Conservation (phyloP, 441 rosid species). For the Brassica balearica region DNA sequence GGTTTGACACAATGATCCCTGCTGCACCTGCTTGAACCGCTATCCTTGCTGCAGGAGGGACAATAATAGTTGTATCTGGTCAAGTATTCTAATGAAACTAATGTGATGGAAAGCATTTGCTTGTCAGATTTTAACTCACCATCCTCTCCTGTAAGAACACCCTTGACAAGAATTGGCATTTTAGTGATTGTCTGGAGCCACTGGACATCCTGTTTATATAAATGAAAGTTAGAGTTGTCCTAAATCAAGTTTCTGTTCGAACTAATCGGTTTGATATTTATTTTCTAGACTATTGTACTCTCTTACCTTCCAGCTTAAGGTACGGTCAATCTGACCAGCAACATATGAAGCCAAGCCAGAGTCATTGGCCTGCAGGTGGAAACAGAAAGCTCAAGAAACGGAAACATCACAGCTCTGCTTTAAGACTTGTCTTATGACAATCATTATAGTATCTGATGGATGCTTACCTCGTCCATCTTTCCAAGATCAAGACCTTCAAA, state of each 20-base stretch:
- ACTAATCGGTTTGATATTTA: not conserved
- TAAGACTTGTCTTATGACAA: not conserved
- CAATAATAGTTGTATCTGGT: not conserved
- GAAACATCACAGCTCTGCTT: conserved; percentile 9
- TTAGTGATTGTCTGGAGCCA: conserved; percentile 72
- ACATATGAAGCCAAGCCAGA: conserved; percentile 67
- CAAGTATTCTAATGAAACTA: conserved; percentile 3
- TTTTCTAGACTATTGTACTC: not conserved
- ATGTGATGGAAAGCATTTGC: not conserved
- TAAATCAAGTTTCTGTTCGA: not conserved
- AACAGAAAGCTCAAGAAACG: conserved; percentile 3
- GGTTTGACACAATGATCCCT: conserved; percentile 91
- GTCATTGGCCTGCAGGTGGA: conserved; percentile 50
- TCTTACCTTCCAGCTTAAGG: conserved; percentile 67
- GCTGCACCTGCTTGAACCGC: conserved; percentile 82
- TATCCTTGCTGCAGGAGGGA: conserved; percentile 62
- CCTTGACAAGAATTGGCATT: conserved; percentile 82
- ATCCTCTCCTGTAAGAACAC: conserved; percentile 91
- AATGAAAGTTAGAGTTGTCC: conserved; percentile 11
- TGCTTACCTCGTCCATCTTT: conserved; percentile 68
- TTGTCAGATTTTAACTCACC: conserved; percentile 47
- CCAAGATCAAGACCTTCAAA: conserved; percentile 52
- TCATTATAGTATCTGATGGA: conserved; percentile 4
- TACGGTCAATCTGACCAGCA: conserved; percentile 67
- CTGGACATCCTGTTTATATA: conserved; percentile 52